Evolutionary conservation across 495 filamentous ascomycete species (phyloP), one percentile per base, ranked within the genome.

Genomic region (Penicillium longicatenatum): DNA sequence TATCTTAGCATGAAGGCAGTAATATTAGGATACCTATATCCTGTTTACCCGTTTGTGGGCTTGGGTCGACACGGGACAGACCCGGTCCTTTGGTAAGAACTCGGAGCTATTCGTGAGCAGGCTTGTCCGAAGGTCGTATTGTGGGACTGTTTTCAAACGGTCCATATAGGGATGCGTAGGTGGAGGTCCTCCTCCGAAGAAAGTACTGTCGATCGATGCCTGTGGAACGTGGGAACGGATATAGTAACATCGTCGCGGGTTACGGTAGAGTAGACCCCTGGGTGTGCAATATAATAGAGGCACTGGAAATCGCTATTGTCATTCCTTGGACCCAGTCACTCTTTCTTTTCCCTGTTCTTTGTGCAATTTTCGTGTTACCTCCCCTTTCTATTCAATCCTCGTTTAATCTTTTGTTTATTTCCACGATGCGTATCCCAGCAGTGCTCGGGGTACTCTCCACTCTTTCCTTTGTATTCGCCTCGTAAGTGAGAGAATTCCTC

Each of bases 401-500:
- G 10, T 46, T 26, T 12, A 9, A 9, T 30, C 29, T 35, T 41
- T 29, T 14, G 3, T 35, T 50, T 22, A 9, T 19, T 4, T 49
- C 35, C 39, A 21, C 26, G 24, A 70, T 70, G 67, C 62, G 65
- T 52, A 30, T 70, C 20, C 35, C 59, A 20, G 45, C 50, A 24
- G 55, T 43, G 16, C 19, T 68, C 31, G 58, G 62, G 19, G 20
- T 68, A 37, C 41, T 65, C 7, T 63, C 62, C 29, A 26, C 59
- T 16, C 39, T 65, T 41, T 61, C 65, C 2, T 21, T 46, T 42
- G 61, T 48, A 16, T 21, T 66, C 6, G 65, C 62, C 41, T 58
- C 50, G 67, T 70, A 63, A 26, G 67, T 68, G 17, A 9, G n/a
- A 21, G 17, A 17, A 6, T 26, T 37, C 24, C 22, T 39, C 3